A percentile compares a stretch with the other conserved stretches of the same genome.
Evolutionary conservation across 2,329 filamentous ascomycete genomes (phyloP).

Genomic region (Teratosphaeriaceae sp.): DNA sequence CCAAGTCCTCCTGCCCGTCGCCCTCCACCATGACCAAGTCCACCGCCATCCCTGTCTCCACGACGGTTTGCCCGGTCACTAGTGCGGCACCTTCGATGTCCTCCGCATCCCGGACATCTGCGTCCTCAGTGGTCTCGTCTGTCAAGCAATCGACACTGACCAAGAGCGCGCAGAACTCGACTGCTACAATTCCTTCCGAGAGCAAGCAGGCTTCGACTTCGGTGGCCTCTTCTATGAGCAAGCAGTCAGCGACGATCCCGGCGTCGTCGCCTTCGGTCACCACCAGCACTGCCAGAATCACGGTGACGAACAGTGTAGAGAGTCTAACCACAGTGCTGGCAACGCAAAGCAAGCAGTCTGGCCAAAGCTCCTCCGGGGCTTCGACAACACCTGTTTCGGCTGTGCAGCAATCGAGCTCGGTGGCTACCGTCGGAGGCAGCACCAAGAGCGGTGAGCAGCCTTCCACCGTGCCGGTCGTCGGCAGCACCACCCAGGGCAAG

Average conservation of each 20-base stretch:
- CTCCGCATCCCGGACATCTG: background rate
- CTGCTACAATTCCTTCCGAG: too few species aligned
- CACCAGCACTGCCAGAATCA: background rate
- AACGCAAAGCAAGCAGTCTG: background rate
- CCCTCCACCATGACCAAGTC: background rate
- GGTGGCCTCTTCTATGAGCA: background rate
- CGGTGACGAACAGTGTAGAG: background rate
- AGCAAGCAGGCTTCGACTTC: too few species aligned
- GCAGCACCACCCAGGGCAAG: background rate
- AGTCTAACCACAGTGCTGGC: background rate
- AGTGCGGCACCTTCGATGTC: background rate
- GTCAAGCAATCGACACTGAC: too few species aligned
- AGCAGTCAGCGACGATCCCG: background rate
- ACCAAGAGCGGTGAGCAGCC: too few species aligned
- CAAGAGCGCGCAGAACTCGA: too few species aligned
- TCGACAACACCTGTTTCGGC: background rate
- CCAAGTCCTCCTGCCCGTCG: background rate
- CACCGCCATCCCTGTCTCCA: background rate
- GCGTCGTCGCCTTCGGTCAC: background rate
- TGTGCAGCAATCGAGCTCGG: too few species aligned
- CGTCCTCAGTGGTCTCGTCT: background rate
- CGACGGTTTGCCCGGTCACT: conserved; percentile 1
- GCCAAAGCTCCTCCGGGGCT: too few species aligned
- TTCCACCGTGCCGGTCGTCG: background rate
- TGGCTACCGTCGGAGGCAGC: too few species aligned